phyloP scores from a whole-genome alignment of 2,329 filamentous ascomycete species.

The Coleophoma eucalyptorum region DNA sequence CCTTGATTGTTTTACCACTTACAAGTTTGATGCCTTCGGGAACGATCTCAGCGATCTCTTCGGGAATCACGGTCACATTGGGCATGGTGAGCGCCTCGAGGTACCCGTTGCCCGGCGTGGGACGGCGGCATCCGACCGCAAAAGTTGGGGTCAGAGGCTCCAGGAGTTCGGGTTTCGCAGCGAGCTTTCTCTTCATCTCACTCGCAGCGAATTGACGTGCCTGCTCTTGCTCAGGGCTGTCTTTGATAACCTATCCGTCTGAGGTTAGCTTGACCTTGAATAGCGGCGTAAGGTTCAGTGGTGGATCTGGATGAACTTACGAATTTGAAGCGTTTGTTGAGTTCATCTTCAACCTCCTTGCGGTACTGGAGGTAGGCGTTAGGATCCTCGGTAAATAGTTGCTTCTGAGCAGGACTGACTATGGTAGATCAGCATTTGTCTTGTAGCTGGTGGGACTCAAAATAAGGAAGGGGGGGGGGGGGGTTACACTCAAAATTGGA shows the following conservation, averaged over 20 bases:
- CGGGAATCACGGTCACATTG: slow-evolving; percentile 28
- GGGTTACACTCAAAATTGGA: slow-evolving; percentile 3
- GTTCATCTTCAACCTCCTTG: slow-evolving; percentile 15
- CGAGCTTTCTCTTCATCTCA: neutral
- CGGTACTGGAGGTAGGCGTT: slow-evolving; percentile 8
- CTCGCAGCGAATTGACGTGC: neutral
- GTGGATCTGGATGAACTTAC: neutral
- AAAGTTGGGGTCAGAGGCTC: neutral
- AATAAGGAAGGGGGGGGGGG: no score
- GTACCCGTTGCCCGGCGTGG: slow-evolving; percentile 33
- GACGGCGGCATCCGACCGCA: slow-evolving; percentile 13
- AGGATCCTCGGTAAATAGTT: slow-evolving; percentile 12
- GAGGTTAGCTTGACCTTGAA: neutral
- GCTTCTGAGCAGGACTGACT: neutral
- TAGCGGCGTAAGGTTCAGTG: no score
- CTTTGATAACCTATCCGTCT: neutral
- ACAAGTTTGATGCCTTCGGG: slow-evolving; percentile 23
- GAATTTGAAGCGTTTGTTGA: slow-evolving; percentile 21
- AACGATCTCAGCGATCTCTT: slow-evolving; percentile 27
- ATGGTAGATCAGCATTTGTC: neutral
- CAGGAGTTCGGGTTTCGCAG: neutral
- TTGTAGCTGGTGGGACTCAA: neutral
- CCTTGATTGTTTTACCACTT: slow-evolving; percentile 23
- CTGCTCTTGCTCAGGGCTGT: neutral
- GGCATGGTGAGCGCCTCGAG: slow-evolving; percentile 27